Percentiles rank a stretch among this genome's conserved stretches.
phyloP scores from a whole-genome alignment of 805 yeast genomes.

The Starmera amethionina region DNA sequence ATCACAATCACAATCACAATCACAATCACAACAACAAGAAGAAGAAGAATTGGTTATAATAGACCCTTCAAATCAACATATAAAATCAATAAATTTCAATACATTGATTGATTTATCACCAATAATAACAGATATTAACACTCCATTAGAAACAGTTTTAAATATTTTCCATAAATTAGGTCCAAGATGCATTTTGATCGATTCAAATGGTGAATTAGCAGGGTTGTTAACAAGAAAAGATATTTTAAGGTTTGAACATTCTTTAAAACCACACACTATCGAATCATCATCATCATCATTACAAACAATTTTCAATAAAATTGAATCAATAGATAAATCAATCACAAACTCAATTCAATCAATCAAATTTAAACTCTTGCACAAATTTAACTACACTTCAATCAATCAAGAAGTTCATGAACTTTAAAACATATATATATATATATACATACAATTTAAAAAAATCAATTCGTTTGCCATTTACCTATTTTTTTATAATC shows the following conservation, averaged over 20 bases:
- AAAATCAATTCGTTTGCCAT: conserved; percentile 36
- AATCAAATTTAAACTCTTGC: no score
- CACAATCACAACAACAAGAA: no score
- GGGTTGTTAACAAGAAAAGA: conserved; percentile 89
- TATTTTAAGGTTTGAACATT: conserved; percentile 50
- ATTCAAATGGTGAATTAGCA: conserved; percentile 45
- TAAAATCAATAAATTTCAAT: conserved; percentile 16
- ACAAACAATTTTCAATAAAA: conserved; percentile 2
- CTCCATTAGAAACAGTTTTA: conserved; percentile 50
- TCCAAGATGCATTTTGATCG: conserved; percentile 64
- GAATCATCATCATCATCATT: conserved; percentile 1
- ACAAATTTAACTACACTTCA: not conserved
- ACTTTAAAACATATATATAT: not conserved
- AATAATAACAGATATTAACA: conserved; percentile 40
- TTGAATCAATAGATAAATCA: not conserved
- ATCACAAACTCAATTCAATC: not conserved
- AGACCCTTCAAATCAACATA: conserved; percentile 3
- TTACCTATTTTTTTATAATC: conserved; percentile 72
- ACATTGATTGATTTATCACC: conserved; percentile 45
- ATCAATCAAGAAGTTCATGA: not conserved
- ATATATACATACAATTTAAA: not conserved
- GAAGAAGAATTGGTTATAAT: not conserved
- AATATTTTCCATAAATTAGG: conserved; percentile 73
- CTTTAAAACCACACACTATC: conserved; percentile 9
- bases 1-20: no score